Evolutionary conservation across 75 land plant genomes (phyloP), one percentile per base, ranked within the genome.

Genomic region (Pinus taeda): DNA sequence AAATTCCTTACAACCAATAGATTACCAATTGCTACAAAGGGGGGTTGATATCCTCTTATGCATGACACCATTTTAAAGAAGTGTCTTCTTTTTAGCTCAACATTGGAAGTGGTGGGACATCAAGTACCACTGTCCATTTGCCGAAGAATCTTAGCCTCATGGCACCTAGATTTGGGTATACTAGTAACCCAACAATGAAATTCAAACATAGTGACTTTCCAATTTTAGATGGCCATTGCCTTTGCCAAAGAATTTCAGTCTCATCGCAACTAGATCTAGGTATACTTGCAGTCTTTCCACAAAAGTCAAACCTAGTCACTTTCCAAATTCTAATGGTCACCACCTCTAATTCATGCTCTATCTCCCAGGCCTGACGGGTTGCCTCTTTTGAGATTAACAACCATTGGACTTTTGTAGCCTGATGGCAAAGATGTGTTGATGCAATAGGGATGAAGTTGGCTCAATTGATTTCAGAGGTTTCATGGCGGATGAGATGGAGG

Each of bases 1-100:
- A 87, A 11, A 90, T 86, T 49, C 88, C 90, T 39, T 87, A 91
- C 84, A 87, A 81, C 64, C 83, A 80, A 67, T 87, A 93, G 71
- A 49, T 87, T n/a, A 57, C 88, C 4, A 93, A 92, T 71, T 92
- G 96, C 80, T 93, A 92, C 82, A 89, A 80, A 64, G 96, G 92
- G 17, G 94, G 94, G 2, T 92, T 89, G 1, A 13, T 91, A 20
- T 26, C 87, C 0, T 77, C 94, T 0, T 84, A 70, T 71, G 88
- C 85, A 5, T 92, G 88, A 59, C 93, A 94, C 45, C 92, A 92
- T 4, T 45, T 45, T 17, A 80, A 20, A 36, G 65, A 86, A 5
- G 86, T 78, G 3, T 60, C 79, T 37, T 24, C 86, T 5, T 90
- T 88, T 77, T 88, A 85, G 65, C 56, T 90, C 55, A 81, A 66